phyloP scores from a whole-genome alignment of 352 stramenopile genomes.

The Globisporangium splendens region DNA sequence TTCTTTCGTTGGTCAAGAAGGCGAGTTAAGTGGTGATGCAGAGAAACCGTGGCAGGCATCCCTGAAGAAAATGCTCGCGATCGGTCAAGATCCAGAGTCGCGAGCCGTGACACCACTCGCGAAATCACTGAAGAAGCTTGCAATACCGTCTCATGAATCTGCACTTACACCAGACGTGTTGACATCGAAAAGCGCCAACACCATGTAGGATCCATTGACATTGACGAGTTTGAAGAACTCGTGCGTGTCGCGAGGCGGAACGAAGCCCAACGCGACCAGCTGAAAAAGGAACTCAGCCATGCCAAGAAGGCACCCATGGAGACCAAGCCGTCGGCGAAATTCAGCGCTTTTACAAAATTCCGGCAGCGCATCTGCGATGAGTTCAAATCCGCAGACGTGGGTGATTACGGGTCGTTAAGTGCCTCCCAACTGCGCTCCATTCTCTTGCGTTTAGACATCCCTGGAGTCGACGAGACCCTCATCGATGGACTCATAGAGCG shows the following conservation, averaged over 20 bases:
- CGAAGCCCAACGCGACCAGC: constrained; percentile 68
- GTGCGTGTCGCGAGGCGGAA: constrained; percentile 66
- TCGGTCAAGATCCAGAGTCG: constrained; percentile 20
- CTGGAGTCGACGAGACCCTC: constrained; percentile 43
- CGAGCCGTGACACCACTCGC: not conserved
- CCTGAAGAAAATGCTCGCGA: constrained; percentile 52
- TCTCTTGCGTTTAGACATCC: constrained; percentile 41
- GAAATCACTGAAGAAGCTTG: not conserved
- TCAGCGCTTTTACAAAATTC: constrained; percentile 41
- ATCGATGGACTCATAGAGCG: constrained; percentile 48
- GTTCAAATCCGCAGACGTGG: constrained; percentile 39
- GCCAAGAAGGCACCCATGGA: constrained; percentile 23
- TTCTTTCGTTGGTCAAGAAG: no score
- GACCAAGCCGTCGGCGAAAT: constrained; percentile 33
- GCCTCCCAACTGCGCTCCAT: constrained; percentile 42
- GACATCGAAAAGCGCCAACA: no score
- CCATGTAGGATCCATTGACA: constrained; percentile 52
- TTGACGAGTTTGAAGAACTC: constrained; percentile 84
- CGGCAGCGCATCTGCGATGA: constrained; percentile 67
- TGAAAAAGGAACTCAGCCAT: constrained; percentile 62
- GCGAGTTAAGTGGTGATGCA: no score
- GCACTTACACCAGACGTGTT: no score
- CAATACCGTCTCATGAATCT: not conserved
- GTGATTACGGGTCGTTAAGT: constrained; percentile 35
- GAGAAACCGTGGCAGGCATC: constrained; percentile 52